Evolutionary conservation across 495 filamentous ascomycete genomes (phyloP).

Genomic region (Aspergillus leporis): DNA sequence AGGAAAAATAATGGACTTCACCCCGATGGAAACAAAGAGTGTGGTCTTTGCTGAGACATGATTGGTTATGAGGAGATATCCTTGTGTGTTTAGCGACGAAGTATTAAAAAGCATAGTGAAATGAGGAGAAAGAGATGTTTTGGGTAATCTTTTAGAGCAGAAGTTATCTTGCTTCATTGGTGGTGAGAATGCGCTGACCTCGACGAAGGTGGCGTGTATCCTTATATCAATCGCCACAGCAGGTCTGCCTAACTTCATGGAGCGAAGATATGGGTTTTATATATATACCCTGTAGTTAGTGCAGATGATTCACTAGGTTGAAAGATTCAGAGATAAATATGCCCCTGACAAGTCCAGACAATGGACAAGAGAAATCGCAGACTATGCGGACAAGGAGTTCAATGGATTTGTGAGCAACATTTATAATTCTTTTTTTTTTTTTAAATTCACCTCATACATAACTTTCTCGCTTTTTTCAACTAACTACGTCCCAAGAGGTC

Average conservation of each 20-base stretch:
- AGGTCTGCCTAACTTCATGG: background rate
- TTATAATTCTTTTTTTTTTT: background rate
- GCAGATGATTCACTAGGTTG: background rate
- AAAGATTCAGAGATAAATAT: background rate
- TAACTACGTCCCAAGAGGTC: slow-evolving; percentile 5
- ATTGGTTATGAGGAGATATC: background rate
- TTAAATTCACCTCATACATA: slow-evolving; percentile 8
- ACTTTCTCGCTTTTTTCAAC: slow-evolving; percentile 9
- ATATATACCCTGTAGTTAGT: background rate
- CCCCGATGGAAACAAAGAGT: background rate
- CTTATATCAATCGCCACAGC: background rate
- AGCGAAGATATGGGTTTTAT: background rate
- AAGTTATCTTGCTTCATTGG: background rate
- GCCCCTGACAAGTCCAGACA: background rate
- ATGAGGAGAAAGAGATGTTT: background rate
- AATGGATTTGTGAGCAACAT: background rate
- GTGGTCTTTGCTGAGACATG: background rate
- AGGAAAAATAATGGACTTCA: slow-evolving; percentile 3
- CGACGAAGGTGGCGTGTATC: background rate
- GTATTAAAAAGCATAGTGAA: background rate
- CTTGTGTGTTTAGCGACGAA: background rate
- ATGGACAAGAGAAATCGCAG: background rate
- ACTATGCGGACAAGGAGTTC: background rate
- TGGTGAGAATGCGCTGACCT: background rate
- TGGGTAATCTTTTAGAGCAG: background rate